Base-by-base conservation (phyloP, 768 basidiomycete genomes). In the Megacollybia marginata region DNA sequence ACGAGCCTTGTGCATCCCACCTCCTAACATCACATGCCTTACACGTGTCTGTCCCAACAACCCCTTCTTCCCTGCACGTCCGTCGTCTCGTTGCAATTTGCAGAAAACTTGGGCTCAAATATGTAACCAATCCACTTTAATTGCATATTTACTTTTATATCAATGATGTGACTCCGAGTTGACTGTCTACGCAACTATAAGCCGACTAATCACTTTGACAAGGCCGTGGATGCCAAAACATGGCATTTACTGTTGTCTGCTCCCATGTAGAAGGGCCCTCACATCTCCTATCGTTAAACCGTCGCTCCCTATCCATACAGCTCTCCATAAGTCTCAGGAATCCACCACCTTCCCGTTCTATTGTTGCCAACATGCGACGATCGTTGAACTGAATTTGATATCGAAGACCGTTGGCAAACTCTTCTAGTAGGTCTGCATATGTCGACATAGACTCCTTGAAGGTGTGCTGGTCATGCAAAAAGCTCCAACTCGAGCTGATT, bases 381-480 rank as follows among this genome's bases (percentile, higher is more conserved):
- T 54, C 47, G 1, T 18, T 40, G 36, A 51, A 54, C 13, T 48
- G 33, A 5, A 38, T 42, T 31, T 54, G 46, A 46, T 51, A 48
- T 13, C 51, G 43, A 32, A 54, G 34, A 1, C 46, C 47, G 33
- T 50, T 49, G 9, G 42, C 46, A 32, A 54, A 54, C 19, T 49
- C 46, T 34, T 47, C 33, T 15, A 51, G 15, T n/a, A 12, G 12
- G 31, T 1, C 20, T 2, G 46, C 7, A 10, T 52, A 11, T 6
- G 34, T 15, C 5, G 34, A 33, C 16, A 53, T 35, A 0, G 44
- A 7, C 15, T 45, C 52, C 19, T 54, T 49, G 23, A 50, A 54
- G 8, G 49, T 7, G 19, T 40, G 9, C 34, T 31, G 32, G 36
- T 6, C 23, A 33, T 36, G 3, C 32, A 40, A 40, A 2, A 15